Conservation (phyloP, 2,329 filamentous ascomycete genomes). For the Seiridium unicorne region DNA sequence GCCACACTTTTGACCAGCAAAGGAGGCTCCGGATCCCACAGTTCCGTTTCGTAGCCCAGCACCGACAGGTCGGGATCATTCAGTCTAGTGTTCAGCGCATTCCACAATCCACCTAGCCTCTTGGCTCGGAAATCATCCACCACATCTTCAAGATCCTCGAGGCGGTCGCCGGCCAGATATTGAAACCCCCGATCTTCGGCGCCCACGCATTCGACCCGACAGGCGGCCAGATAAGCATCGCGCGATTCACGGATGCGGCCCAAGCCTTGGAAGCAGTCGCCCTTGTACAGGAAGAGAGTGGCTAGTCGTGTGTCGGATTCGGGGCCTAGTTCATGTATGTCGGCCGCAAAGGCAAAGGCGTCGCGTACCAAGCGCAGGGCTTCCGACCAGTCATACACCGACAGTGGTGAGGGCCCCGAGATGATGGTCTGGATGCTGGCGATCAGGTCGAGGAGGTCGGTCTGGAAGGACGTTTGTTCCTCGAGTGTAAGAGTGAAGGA, state of each 20-base stretch:
- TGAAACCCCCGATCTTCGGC: not conserved
- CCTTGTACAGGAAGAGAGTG: conserved; percentile 2
- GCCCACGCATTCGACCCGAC: not conserved
- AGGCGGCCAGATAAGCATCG: not conserved
- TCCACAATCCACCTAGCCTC: not conserved
- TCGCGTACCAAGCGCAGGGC: not conserved
- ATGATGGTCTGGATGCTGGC: not conserved
- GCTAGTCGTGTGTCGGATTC: not conserved
- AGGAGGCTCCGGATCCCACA: conserved; percentile 4
- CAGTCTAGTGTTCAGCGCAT: not conserved
- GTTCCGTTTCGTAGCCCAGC: conserved; percentile 3
- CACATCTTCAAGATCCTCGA: not conserved
- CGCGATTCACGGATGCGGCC: not conserved
- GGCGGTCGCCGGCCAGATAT: not conserved
- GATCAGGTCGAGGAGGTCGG: not conserved
- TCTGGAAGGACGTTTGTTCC: not conserved
- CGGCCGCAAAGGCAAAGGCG: not conserved
- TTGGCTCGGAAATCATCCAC: not conserved
- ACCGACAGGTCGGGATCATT: not conserved
- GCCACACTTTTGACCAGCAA: not conserved
- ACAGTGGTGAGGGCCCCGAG: not conserved
- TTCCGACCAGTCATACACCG: conserved; percentile 4
- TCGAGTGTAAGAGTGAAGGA: not conserved
- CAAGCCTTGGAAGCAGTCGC: conserved; percentile 2
- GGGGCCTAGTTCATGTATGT: not conserved